Conservation (phyloP, 2,329 filamentous ascomycete genomes). For the Trichoderma simmonsii region DNA sequence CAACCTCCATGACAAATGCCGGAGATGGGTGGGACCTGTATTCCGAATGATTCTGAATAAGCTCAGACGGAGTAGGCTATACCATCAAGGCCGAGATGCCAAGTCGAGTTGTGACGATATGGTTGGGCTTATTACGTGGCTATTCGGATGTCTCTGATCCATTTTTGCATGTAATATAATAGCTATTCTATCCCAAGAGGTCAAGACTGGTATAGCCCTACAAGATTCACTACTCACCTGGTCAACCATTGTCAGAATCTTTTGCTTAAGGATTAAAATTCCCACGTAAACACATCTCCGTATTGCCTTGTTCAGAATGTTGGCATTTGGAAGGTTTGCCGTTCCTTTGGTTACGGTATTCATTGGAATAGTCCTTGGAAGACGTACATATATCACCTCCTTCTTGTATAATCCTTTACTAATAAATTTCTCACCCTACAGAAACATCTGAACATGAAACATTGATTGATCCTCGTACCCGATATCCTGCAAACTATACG, state of each 20-base stretch:
- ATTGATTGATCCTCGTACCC: too few relatives aligned
- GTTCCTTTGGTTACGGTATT: too few relatives aligned
- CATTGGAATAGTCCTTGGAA: too few relatives aligned
- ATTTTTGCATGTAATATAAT: too few relatives aligned
- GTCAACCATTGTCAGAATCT: background rate
- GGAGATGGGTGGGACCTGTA: background rate
- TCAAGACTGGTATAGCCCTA: background rate
- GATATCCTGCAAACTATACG: too few relatives aligned
- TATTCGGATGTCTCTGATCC: background rate
- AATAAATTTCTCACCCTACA: too few relatives aligned
- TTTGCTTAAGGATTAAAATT: background rate
- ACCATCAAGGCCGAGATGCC: background rate
- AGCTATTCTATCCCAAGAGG: background rate
- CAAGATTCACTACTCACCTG: background rate
- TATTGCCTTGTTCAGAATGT: too few relatives aligned
- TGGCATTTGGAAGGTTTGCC: too few relatives aligned
- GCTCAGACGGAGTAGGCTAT: background rate
- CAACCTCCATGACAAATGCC: background rate
- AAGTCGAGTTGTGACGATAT: background rate
- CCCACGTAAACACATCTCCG: too few relatives aligned
- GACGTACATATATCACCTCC: too few relatives aligned
- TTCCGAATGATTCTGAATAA: background rate
- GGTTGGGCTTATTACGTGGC: background rate
- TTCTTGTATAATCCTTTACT: too few relatives aligned
- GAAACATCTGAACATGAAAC: too few relatives aligned